These are phyloP conservation scores for Amorphotheca resinae DNA, from an alignment of 495 filamentous ascomycete species.

Conservation along the genomic window DNA sequence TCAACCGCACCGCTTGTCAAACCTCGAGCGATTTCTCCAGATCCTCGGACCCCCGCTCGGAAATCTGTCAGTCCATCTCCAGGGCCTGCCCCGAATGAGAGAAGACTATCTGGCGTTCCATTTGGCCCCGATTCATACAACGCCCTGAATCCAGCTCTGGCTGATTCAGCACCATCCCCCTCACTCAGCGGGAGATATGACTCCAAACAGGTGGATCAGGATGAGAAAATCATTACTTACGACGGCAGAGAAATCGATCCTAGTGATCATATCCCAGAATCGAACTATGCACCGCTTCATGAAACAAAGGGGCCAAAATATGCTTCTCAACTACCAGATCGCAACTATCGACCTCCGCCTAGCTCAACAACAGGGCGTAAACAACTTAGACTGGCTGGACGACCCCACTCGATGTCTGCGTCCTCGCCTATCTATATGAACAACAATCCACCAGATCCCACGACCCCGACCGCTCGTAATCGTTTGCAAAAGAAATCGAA, in stretches of 20 bases:
- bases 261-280: constrained; percentile 81
- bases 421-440: constrained; percentile 15
- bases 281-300: constrained; percentile 89
- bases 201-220: constrained; percentile 23
- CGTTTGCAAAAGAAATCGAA: constrained; percentile 50
- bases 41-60: constrained; percentile 46
- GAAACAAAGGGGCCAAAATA: constrained; percentile 54
- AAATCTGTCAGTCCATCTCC: constrained; percentile 74
- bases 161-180: constrained; percentile 20
- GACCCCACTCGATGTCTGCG: constrained; percentile 22
- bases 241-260: constrained; percentile 85
- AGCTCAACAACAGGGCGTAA: constrained; percentile 23
- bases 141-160: constrained; percentile 48
- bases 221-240: constrained; percentile 60
- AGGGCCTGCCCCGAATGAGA: constrained; percentile 34
- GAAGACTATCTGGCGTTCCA: constrained; percentile 51
- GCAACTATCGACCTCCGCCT: constrained; percentile 31
- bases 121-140: constrained; percentile 88
- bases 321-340: constrained; percentile 33
- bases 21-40: constrained; percentile 46
- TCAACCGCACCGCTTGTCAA: constrained; percentile 21
- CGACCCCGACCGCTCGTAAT: constrained; percentile 33
- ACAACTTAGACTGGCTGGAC: constrained; percentile 14
- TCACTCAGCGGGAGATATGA: constrained; percentile 19
- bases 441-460: constrained; percentile 20